Percentiles rank a stretch among this genome's conserved stretches.
Conservation (phyloP, 257 asterid species). For the Solanum etuberosum region DNA sequence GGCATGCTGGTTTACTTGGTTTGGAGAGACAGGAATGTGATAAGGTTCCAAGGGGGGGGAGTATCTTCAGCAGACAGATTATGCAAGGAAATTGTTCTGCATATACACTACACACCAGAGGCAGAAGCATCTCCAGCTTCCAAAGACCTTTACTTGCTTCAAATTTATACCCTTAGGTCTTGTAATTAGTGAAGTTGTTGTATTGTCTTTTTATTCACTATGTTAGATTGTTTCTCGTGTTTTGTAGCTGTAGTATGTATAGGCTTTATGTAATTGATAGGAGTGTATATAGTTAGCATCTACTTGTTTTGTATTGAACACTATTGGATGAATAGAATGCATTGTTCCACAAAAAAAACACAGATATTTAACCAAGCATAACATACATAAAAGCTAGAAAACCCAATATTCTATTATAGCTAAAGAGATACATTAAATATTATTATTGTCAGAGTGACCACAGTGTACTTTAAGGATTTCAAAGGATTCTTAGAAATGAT, state of each 20-base stretch:
- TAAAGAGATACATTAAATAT: neutral
- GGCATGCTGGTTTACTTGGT: neutral
- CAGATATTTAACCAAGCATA: neutral
- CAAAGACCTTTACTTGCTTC: neutral
- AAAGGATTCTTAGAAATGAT: neutral
- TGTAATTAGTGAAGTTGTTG: neutral
- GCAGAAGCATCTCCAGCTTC: neutral
- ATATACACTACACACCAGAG: neutral
- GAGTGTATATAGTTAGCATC: neutral
- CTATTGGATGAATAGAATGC: neutral
- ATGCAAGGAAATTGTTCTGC: neutral
- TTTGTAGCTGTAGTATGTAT: neutral
- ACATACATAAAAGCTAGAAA: neutral
- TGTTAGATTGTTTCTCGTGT: neutral
- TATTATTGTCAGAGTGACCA: neutral
- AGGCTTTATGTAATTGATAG: neutral
- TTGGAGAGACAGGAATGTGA: neutral
- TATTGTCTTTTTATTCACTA: neutral
- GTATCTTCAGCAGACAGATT: neutral
- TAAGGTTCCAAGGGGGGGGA: neutral
- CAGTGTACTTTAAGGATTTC: neutral
- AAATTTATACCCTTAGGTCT: neutral
- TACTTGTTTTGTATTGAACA: neutral
- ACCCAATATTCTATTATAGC: neutral
- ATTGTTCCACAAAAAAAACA: neutral